Evolutionary conservation across 2,329 filamentous ascomycete genomes (phyloP).

Genomic region (Talaromyces piceae): DNA sequence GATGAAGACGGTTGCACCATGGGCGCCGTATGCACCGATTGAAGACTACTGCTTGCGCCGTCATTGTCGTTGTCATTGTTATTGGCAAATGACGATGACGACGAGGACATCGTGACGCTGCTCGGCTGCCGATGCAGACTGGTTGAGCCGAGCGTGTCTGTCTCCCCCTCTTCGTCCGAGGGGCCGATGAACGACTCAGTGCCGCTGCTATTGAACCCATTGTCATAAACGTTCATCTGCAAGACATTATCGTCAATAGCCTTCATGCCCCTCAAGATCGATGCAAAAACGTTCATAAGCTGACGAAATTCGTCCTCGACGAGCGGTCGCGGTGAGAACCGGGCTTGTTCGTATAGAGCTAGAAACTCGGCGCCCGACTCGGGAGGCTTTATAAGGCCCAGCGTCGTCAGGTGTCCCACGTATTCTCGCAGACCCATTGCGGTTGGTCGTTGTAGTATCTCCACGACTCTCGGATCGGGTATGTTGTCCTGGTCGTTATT

Average conservation of each 20-base stretch:
- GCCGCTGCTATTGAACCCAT: conserved; percentile 18
- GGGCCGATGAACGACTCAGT: conserved; percentile 31
- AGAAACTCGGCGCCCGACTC: conserved; percentile 57
- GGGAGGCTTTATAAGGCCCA: conserved; percentile 55
- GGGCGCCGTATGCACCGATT: conserved; percentile 23
- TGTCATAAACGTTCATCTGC: conserved; percentile 23
- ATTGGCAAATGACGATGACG: too few species aligned
- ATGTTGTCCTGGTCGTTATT: conserved; percentile 20
- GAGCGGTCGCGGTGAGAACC: conserved; percentile 67
- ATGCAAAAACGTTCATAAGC: conserved; percentile 78
- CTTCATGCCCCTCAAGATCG: conserved; percentile 69
- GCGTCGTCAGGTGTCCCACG: conserved; percentile 58
- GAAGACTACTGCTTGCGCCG: conserved; percentile 15
- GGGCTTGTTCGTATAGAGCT: conserved; percentile 69
- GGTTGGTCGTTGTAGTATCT: conserved; percentile 61
- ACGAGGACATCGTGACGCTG: conserved; percentile 13
- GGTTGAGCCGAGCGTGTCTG: conserved; percentile 24
- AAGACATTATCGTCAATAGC: conserved; percentile 52
- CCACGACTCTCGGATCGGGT: conserved; percentile 61
- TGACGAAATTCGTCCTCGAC: conserved; percentile 63
- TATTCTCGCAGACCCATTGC: conserved; percentile 75
- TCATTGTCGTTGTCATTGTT: too few species aligned
- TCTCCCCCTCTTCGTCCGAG: conserved; percentile 34
- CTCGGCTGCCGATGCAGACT: conserved; percentile 18
- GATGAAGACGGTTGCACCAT: conserved; percentile 14